Base-by-base conservation (phyloP, 2,329 filamentous ascomycete species). In the Mycogone perniciosa region DNA sequence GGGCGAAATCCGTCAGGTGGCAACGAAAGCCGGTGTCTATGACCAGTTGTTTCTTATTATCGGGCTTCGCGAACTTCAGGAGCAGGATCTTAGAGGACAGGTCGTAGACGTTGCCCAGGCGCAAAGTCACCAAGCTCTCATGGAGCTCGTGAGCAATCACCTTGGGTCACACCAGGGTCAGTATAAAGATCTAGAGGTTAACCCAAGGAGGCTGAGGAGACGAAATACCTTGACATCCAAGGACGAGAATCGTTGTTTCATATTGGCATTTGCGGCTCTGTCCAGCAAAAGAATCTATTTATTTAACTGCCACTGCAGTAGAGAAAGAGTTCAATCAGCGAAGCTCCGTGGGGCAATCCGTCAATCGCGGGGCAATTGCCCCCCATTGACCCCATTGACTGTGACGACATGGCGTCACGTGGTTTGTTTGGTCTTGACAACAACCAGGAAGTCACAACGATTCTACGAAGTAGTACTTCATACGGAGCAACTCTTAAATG, bases 21-120 rank as follows among this genome's bases (percentile, higher is more conserved):
- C 89, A 95, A 64, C 93, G 89, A 69, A 99, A 99, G 31, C 93
- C 93, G 1, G 89, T 93, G 67, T 99, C 93, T 61, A 99, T 83
- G 46, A 99, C 76, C 30, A 99, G 77, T 67, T 97, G 92, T 65
- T 93, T 86, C 69, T 91, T 90, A 59, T 85, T 80, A 63, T 92
- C 85, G 40, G 92, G 89, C 67, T 93, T 95, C 50, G 90, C 84
- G 65, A 99, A 93, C 66, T 96, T 97, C 69, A 99, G 80, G 29
- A 97, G 84, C 64, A 97, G 89, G 64, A 97, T 96, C 65, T 92
- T 90, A 57, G 90, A 90, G 56, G 89, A 95, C 53, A 99, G 82
- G 68, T 99, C 93, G 73, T 99, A 97, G 67, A 96, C 85, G 66
- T 99, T 99, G 56, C 88, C 83, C 46, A 97, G 80, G 56, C 93